Percentiles rank a stretch among this genome's conserved stretches.
These are phyloP conservation scores for Clonostachys chloroleuca DNA, from an alignment of 2,329 filamentous ascomycete genomes.

Conservation along the genomic window DNA sequence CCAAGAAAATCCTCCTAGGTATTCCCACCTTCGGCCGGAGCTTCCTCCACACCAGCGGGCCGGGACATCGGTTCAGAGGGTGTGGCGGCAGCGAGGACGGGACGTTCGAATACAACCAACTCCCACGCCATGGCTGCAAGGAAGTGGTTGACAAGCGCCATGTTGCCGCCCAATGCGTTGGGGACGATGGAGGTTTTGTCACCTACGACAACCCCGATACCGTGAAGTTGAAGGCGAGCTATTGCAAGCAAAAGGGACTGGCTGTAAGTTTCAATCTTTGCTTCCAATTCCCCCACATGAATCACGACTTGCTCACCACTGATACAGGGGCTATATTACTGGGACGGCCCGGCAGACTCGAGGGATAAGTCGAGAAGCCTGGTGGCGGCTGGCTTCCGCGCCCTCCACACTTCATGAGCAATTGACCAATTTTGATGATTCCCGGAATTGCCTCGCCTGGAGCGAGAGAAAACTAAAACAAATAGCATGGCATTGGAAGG, in stretches of 20 bases:
- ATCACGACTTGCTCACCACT: constrained; percentile 1
- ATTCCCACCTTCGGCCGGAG: constrained; percentile 73
- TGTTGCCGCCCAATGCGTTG: constrained; percentile 68
- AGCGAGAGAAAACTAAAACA: not conserved
- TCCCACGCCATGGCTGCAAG: constrained; percentile 57
- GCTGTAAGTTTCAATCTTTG: constrained; percentile 42
- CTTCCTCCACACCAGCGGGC: constrained; percentile 61
- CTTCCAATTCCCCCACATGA: not conserved
- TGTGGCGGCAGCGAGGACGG: constrained; percentile 60
- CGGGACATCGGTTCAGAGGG: constrained; percentile 57
- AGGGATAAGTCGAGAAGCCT: constrained; percentile 52
- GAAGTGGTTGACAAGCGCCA: constrained; percentile 65
- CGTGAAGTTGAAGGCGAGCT: constrained; percentile 70
- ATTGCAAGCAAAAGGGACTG: constrained; percentile 65
- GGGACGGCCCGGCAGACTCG: constrained; percentile 71
- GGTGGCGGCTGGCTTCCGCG: constrained; percentile 53
- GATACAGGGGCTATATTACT: constrained; percentile 70
- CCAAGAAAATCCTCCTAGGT: constrained; percentile 70
- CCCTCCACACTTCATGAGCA: constrained; percentile 36
- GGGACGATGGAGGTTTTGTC: constrained; percentile 72
- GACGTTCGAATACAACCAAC: constrained; percentile 68
- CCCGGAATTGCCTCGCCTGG: not conserved
- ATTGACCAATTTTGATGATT: not conserved
- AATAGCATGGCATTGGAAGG: no score
- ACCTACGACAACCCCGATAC: constrained; percentile 77